These are phyloP conservation scores for Taiwanofungus camphoratus DNA, from an alignment of 1,284 basidiomycete genomes.

Conservation along the genomic window DNA sequence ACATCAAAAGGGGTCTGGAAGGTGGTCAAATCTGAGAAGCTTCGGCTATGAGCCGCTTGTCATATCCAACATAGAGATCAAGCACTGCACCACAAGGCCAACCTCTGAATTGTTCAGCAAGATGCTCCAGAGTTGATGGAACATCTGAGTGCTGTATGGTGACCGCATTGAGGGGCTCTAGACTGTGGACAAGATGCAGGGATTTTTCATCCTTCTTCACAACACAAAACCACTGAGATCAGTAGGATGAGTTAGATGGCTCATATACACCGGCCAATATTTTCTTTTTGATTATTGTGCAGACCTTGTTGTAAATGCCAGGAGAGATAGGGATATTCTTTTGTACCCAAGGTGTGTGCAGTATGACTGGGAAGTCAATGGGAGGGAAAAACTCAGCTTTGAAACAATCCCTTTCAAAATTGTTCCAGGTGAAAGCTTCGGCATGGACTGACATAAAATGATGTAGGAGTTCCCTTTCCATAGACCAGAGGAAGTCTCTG, in stretches of 20 bases:
- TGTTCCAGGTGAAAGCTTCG: slow-evolving; percentile 29
- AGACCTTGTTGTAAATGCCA: slow-evolving; percentile 30
- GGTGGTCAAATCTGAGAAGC: slow-evolving; percentile 24
- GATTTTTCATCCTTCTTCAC: slow-evolving; percentile 33
- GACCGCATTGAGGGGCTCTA: slow-evolving; percentile 30
- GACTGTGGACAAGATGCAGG: slow-evolving; percentile 28
- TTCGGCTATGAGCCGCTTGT: slow-evolving; percentile 18
- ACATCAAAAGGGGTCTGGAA: slow-evolving; percentile 18
- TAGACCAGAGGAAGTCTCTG: slow-evolving; percentile 26
- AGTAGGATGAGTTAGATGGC: slow-evolving; percentile 32
- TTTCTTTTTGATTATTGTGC: slow-evolving; percentile 27
- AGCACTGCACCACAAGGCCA: slow-evolving; percentile 19
- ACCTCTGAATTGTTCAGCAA: slow-evolving; percentile 23
- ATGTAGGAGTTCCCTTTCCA: slow-evolving; percentile 29
- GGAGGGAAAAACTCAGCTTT: slow-evolving; percentile 31
- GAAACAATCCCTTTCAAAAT: slow-evolving; percentile 29
- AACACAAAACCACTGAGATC: slow-evolving; percentile 35
- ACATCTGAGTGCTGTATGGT: slow-evolving; percentile 28
- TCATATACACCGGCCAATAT: slow-evolving; percentile 31
- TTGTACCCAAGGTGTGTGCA: slow-evolving; percentile 32
- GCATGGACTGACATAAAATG: slow-evolving; percentile 28
- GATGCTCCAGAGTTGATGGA: slow-evolving; percentile 23
- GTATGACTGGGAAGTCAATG: slow-evolving; percentile 28
- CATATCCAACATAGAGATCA: slow-evolving; percentile 23
- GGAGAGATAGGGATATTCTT: slow-evolving; percentile 35